These are phyloP conservation scores for Symbiodinium natans DNA, from an alignment of 73 alveolate genomes.

Conservation along the genomic window DNA sequence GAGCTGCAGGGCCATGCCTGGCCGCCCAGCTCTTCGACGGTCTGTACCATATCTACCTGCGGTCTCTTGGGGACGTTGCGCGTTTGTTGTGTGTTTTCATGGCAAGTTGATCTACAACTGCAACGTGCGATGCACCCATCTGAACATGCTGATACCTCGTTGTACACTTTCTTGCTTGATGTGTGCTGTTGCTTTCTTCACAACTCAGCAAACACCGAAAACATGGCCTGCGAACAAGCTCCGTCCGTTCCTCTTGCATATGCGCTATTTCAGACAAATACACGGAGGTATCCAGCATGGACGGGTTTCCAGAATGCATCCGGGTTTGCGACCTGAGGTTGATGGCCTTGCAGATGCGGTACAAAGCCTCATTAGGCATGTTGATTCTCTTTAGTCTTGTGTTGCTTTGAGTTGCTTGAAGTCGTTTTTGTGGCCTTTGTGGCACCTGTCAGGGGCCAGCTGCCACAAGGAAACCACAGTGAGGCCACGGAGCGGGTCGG, in stretches of 20 bases:
- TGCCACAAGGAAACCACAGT: background rate
- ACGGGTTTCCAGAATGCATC: background rate
- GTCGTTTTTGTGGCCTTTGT: background rate
- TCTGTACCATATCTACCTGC: background rate
- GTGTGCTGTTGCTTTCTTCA: no score
- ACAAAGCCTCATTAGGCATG: conserved; percentile 52
- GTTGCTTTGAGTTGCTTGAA: background rate
- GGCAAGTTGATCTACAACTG: background rate
- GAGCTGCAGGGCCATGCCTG: conserved; percentile 64
- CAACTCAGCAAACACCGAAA: no score
- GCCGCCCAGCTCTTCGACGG: background rate
- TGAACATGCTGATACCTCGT: no score
- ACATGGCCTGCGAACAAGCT: no score
- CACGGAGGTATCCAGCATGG: no score
- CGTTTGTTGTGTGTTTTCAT: background rate
- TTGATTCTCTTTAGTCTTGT: background rate
- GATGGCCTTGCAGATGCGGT: conserved; percentile 66
- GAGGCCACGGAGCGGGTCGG: background rate
- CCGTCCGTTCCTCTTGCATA: no score
- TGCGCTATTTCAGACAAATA: no score
- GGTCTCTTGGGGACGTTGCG: background rate
- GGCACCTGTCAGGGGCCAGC: background rate
- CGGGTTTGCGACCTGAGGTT: background rate
- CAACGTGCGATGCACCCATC: no score
- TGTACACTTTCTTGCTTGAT: no score